phyloP scores from a whole-genome alignment of 2,329 filamentous ascomycete species.

The Cladosporium oxysporum region DNA sequence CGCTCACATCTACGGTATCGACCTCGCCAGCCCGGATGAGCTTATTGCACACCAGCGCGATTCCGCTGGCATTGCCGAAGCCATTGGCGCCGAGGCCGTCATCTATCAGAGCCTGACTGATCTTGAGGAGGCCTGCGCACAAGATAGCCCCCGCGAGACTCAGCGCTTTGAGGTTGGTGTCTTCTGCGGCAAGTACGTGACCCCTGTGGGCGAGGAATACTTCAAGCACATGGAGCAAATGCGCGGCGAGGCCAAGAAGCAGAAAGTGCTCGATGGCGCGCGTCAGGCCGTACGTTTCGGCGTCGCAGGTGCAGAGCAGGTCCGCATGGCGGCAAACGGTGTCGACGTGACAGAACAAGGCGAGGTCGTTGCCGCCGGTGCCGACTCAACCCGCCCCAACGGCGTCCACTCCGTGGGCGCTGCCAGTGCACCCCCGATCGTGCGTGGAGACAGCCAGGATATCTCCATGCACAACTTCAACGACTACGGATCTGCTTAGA shows the following conservation, averaged over 20 bases:
- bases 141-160: conserved; percentile 63
- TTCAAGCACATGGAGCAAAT: conserved; percentile 76
- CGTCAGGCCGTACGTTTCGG: conserved; percentile 66
- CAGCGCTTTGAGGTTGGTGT: conserved; percentile 85
- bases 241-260: conserved; percentile 68
- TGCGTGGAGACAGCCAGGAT: conserved; percentile 40
- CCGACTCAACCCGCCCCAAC: conserved; percentile 23
- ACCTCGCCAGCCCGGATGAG: conserved; percentile 70
- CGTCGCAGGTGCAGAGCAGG: conserved; percentile 60
- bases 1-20: conserved; percentile 84
- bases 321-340: conserved; percentile 64
- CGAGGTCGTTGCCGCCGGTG: conserved; percentile 53
- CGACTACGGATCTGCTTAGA: conserved; percentile 34
- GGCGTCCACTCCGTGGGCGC: conserved; percentile 13
- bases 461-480: conserved; percentile 62
- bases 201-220: conserved; percentile 75
- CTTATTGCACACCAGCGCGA: conserved; percentile 70
- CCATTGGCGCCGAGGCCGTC: conserved; percentile 74
- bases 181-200: conserved; percentile 86
- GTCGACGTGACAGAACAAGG: conserved; percentile 59
- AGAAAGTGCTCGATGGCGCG: conserved; percentile 66
- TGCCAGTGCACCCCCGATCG: conserved; percentile 29
- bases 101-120: conserved; percentile 77
- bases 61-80: conserved; percentile 60
- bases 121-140: conserved; percentile 75